These are phyloP conservation scores for Echium plantagineum DNA, from an alignment of 257 asterid genomes.

Conservation along the genomic window DNA sequence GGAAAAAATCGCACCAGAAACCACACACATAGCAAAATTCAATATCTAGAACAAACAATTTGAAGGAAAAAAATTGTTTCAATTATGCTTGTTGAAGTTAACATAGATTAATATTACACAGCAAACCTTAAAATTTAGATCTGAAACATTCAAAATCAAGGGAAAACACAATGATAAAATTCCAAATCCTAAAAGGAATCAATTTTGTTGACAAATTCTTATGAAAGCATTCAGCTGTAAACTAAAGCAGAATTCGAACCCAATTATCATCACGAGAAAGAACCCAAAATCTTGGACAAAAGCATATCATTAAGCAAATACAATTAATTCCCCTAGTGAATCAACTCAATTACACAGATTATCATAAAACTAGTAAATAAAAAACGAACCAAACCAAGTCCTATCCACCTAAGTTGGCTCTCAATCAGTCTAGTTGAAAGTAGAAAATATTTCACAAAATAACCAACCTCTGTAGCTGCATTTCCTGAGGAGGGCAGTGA, in stretches of 20 bases:
- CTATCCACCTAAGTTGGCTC: too few species aligned
- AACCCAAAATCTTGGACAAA: not conserved
- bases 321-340: not conserved
- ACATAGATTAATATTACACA: too few species aligned
- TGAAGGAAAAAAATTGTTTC: not conserved
- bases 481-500: constrained; percentile 92
- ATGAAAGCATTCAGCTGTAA: too few species aligned
- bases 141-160: not conserved
- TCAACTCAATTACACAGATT: not conserved
- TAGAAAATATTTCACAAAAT: not conserved
- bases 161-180: too few species aligned
- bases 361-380: too few species aligned
- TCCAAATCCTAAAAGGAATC: too few species aligned
- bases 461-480: constrained; percentile 85
- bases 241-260: not conserved
- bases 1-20: not conserved
- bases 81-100: too few species aligned
- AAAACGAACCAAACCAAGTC: too few species aligned
- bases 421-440: not conserved
- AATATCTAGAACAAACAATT: not conserved
- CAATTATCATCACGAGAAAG: not conserved
- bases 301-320: not conserved
- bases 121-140: not conserved
- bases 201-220: too few species aligned
- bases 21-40: not conserved